A percentile compares a stretch with the other conserved stretches of the same genome.
Conservation (phyloP, 2,329 filamentous ascomycete species). For the Ilyonectria sp. region DNA sequence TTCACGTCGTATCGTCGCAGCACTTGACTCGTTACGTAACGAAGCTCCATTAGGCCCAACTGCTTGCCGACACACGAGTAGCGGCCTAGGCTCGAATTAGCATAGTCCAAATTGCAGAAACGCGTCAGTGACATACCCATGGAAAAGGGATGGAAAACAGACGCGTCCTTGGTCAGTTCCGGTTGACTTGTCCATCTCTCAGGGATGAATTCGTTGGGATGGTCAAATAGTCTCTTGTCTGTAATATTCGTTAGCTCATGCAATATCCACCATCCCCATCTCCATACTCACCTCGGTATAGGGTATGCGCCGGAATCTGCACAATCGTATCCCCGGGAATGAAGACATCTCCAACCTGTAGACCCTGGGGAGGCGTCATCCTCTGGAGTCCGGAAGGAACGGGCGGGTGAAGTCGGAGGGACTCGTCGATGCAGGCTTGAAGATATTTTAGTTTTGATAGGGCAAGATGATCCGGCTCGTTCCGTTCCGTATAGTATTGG, state of each 20-base stretch:
- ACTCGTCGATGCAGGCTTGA: conserved; percentile 39
- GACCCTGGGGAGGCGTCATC: conserved; percentile 6
- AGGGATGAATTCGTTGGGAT: conserved; percentile 33
- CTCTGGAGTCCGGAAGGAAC: conserved; percentile 28
- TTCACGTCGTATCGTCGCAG: conserved; percentile 26
- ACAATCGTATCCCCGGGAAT: conserved; percentile 19
- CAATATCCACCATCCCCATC: no score
- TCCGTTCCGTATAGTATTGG: conserved; percentile 2
- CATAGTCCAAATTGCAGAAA: rapidly evolving
- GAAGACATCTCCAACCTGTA: conserved; percentile 10
- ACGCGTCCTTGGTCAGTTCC: conserved; percentile 26
- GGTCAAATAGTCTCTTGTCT: conserved; percentile 35
- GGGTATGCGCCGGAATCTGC: conserved; percentile 10
- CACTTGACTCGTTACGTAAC: conserved; percentile 28
- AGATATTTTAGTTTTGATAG: conserved; percentile 32
- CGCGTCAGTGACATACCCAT: conserved; percentile 16
- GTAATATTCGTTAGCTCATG: not conserved
- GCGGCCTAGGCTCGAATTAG: conserved; percentile 10
- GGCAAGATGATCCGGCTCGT: not conserved
- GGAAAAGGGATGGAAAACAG: conserved; percentile 31
- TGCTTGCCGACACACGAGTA: conserved; percentile 39
- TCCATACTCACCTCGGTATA: conserved; percentile 26
- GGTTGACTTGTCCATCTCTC: conserved; percentile 36
- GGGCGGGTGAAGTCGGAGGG: conserved; percentile 35
- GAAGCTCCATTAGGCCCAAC: conserved; percentile 39